A percentile compares a stretch with the other conserved stretches of the same genome.
Evolutionary conservation across 345 rosid genomes (phyloP).

Genomic region (Salix suchowensis): DNA sequence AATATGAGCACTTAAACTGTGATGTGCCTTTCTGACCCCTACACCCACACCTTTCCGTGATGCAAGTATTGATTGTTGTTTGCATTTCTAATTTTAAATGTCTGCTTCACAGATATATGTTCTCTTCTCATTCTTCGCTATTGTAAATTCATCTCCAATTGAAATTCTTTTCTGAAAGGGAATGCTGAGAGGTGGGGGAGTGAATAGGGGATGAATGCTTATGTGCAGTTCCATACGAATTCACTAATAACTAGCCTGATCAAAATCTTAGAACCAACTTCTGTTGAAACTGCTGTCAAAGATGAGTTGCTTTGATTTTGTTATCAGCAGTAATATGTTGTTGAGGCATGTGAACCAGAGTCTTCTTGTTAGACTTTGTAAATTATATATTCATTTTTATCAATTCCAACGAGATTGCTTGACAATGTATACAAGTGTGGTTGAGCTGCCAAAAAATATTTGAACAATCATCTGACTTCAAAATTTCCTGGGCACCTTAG

Average conservation of each 20-base stretch:
- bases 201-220: too few relatives aligned
- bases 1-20: neutral
- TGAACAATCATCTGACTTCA: neutral
- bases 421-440: neutral
- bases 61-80: neutral
- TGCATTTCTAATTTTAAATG: neutral
- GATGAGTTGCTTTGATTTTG: too few relatives aligned
- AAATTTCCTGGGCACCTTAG: slow-evolving; percentile 5
- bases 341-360: neutral
- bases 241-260: too few relatives aligned
- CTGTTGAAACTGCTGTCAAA: too few relatives aligned
- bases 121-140: neutral
- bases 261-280: too few relatives aligned
- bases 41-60: neutral
- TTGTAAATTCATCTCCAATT: neutral
- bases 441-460: neutral
- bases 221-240: too few relatives aligned
- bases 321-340: neutral
- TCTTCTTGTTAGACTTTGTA: neutral
- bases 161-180: too few relatives aligned
- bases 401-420: too few relatives aligned
- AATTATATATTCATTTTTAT: too few relatives aligned
- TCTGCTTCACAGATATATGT: neutral
- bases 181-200: too few relatives aligned
- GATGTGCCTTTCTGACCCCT: neutral